Percentiles rank a stretch among this genome's conserved stretches.
phyloP scores from a whole-genome alignment of 1,139 yeast genomes.

The Candida labiduridarum region DNA sequence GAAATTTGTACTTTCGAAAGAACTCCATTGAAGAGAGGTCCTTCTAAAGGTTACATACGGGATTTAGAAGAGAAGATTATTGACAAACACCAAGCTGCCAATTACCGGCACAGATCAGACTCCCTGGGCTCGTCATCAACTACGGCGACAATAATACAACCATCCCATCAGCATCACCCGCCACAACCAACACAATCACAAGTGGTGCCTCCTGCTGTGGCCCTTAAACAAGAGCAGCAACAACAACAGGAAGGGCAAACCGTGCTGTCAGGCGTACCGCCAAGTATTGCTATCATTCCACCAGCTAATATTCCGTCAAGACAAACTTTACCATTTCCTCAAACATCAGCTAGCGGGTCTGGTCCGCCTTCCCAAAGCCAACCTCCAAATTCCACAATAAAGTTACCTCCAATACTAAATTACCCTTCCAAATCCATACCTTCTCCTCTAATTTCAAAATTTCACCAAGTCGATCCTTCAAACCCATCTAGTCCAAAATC shows the following conservation, averaged over 20 bases:
- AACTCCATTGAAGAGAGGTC: slow-evolving; percentile 75
- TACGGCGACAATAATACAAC: neutral
- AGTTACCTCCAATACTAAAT: slow-evolving; percentile 19
- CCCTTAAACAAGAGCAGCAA: neutral
- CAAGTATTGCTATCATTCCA: neutral
- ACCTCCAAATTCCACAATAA: slow-evolving; percentile 21
- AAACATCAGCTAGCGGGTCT: slow-evolving; percentile 6
- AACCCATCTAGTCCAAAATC: slow-evolving; percentile 25
- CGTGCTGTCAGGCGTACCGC: slow-evolving; percentile 2
- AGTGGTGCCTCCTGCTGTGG: too few relatives aligned
- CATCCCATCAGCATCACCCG: slow-evolving; percentile 3
- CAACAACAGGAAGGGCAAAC: slow-evolving; percentile 9
- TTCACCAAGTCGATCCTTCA: slow-evolving; percentile 15
- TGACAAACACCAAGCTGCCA: slow-evolving; percentile 1
- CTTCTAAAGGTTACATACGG: slow-evolving; percentile 67
- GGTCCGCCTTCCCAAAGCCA: slow-evolving; percentile 8
- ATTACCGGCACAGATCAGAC: neutral
- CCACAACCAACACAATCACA: neutral
- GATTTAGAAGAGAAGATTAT: slow-evolving; percentile 38
- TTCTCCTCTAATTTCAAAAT: slow-evolving; percentile 9
- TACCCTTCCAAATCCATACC: slow-evolving; percentile 15
- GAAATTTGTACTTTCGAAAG: slow-evolving; percentile 66
- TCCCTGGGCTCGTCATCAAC: neutral
- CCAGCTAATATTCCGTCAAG: slow-evolving; percentile 1
- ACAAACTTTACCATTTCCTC: slow-evolving; percentile 4